Percentiles rank a stretch among this genome's conserved stretches.
Evolutionary conservation across 75 land plant species (phyloP).

Genomic region (Isoetes taiwanensis): DNA sequence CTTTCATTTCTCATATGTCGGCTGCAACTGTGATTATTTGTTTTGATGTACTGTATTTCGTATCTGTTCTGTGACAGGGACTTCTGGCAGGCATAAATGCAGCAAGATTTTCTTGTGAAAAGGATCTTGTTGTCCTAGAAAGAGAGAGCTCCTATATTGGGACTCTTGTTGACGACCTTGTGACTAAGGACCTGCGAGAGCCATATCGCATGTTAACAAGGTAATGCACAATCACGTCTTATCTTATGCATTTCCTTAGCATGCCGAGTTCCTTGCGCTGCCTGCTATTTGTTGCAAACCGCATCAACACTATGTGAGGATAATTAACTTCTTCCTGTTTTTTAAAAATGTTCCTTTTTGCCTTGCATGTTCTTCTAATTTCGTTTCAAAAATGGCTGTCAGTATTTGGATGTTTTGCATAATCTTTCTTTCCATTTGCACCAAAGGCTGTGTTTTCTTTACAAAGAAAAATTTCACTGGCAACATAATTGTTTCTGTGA

Average conservation of each 20-base stretch:
- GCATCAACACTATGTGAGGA: too few relatives aligned
- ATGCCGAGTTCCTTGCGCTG: too few relatives aligned
- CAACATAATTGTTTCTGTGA: conserved; percentile 3
- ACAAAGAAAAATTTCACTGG: not conserved
- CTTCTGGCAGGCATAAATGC: conserved; percentile 91
- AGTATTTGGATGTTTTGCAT: not conserved
- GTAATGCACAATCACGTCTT: conserved; percentile 29
- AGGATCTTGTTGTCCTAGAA: conserved; percentile 62
- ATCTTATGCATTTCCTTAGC: too few relatives aligned
- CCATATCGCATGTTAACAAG: conserved; percentile 98
- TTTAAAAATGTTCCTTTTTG: too few relatives aligned
- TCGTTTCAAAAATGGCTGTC: not conserved
- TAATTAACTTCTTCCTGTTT: too few relatives aligned
- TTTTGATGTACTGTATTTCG: not conserved
- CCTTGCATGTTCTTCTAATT: not conserved
- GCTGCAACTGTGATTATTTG: not conserved
- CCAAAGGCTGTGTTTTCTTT: not conserved
- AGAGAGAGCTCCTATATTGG: conserved; percentile 97
- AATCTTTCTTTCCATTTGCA: not conserved
- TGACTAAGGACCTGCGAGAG: conserved; percentile 93
- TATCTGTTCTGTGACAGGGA: conserved; percentile 67
- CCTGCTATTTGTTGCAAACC: too few relatives aligned
- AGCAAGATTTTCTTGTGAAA: conserved; percentile 54
- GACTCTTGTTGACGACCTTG: conserved; percentile 90
- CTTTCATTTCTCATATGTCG: too few relatives aligned